These are phyloP conservation scores for Kuraishia hungarica DNA, from an alignment of 805 yeast genomes.

Conservation along the genomic window DNA sequence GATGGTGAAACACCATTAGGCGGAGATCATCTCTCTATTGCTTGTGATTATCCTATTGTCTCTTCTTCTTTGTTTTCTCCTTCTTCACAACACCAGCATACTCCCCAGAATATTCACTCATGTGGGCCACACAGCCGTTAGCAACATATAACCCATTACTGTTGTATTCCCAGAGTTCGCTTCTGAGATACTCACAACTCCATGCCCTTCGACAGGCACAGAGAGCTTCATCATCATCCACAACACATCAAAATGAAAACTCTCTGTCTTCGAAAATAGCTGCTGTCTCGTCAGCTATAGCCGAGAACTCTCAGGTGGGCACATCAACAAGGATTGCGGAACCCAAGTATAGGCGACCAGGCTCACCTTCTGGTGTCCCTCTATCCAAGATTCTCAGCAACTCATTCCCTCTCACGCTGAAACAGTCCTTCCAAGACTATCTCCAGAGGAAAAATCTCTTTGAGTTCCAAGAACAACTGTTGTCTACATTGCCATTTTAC, in stretches of 20 bases:
- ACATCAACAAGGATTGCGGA: not conserved
- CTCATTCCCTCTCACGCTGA: slow-evolving; percentile 48
- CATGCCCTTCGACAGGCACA: not conserved
- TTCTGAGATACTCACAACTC: not conserved
- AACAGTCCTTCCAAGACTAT: slow-evolving; percentile 48
- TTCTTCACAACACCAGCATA: too few species aligned
- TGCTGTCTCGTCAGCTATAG: not conserved
- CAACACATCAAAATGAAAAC: not conserved
- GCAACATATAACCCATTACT: not conserved
- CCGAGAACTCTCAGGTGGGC: not conserved
- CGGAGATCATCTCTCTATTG: not conserved
- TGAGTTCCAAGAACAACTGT: slow-evolving; percentile 32
- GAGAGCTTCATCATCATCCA: not conserved
- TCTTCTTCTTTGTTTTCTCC: not conserved
- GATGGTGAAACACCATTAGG: not conserved
- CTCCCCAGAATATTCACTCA: too few species aligned
- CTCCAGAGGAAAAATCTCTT: slow-evolving; percentile 17
- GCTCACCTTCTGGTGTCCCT: slow-evolving; percentile 65
- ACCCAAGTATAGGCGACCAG: slow-evolving; percentile 37
- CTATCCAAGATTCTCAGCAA: slow-evolving; percentile 40
- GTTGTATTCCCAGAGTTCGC: not conserved
- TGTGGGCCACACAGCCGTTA: not conserved
- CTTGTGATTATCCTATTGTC: not conserved
- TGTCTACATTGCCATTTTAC: slow-evolving; percentile 50
- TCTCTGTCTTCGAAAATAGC: not conserved